A percentile compares a stretch with the other conserved stretches of the same genome.
Conservation (phyloP, 306 rosid genomes). For the Acmispon strigosus region DNA sequence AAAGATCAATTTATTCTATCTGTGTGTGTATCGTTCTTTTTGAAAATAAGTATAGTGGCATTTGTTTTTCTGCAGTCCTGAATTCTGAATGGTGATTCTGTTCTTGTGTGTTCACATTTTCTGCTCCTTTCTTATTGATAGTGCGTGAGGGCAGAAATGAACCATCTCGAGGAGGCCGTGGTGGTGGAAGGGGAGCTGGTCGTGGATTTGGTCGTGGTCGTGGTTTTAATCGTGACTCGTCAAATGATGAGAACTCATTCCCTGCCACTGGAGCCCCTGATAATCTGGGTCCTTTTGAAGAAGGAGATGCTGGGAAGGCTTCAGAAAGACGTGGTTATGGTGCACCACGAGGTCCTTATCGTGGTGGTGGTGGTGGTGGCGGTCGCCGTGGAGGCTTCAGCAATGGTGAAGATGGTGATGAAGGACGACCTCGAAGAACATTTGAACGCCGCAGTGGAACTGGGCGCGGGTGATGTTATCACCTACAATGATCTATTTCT, state of each 20-base stretch:
- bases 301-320: conserved; percentile 49
- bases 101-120: neutral
- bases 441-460: conserved; percentile 93
- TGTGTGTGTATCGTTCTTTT: neutral
- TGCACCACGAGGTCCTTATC: conserved; percentile 60
- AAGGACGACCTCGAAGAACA: conserved; percentile 57
- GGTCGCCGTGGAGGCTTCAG: conserved; percentile 78
- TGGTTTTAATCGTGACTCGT: conserved; percentile 32
- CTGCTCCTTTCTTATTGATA: conserved; percentile 10
- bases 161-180: conserved; percentile 63
- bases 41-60: neutral
- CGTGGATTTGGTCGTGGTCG: conserved; percentile 49
- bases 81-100: neutral
- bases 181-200: conserved; percentile 55
- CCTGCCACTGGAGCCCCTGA: conserved; percentile 27
- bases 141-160: conserved; percentile 82
- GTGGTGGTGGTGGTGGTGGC: conserved; percentile 40
- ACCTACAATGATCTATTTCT: neutral
- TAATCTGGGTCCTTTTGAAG: conserved; percentile 50
- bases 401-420: conserved; percentile 74
- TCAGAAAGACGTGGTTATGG: conserved; percentile 63
- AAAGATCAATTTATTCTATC: neutral
- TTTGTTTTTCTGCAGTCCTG: neutral
- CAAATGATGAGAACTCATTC: conserved; percentile 45
- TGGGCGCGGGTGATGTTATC: conserved; percentile 64